Evolutionary conservation across 257 asterid species (phyloP), one percentile per base, ranked within the genome.

Genomic region (Fraxinus americana): DNA sequence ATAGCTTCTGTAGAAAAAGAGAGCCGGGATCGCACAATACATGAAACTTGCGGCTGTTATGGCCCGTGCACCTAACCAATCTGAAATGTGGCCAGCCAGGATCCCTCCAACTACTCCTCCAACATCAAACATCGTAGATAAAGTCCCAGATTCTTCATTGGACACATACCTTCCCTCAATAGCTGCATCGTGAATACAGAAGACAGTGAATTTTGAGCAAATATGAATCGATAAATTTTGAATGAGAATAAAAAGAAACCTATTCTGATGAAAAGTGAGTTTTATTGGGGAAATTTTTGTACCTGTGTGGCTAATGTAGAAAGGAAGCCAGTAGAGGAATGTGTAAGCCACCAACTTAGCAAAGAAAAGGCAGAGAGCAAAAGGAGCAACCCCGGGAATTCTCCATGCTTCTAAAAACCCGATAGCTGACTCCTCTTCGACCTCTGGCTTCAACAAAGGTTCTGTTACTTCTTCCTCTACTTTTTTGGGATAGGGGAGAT

Each of bases 21-120:
- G 98, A 35, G 95, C 94, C 1, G 99, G 99, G 68, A 93, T 94
- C 38, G 98, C 93, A 25, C 98, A 93, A 81, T 93, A 96, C 97
- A 94, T 91, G 89, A 96, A 96, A 72, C 97, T 92, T 7, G 99
- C 98, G 1, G 99, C 99, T 4, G 98, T 92, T 77, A 94, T 91
- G 54, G 99, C 98, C 81, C 98, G 82, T 25, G 96, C 97, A 25
- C 83, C 92, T 38, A 94, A 71, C n/a, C 85, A 87, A 39, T 96
- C 99, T 0, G 99, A 96, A 21, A 96, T 90, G 86, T 93, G 92
- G 70, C 99, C 99, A 0, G 98, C 99, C 3, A 96, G 87, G 70
- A 96, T 88, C 23, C 99, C 99, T 43, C 99, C 99, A 0, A 90
- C 84, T 61, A 96, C 95, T n/a, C 99, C 99, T 81, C 99, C 97